Conservation (phyloP, 2,329 filamentous ascomycete genomes). For the Aspergillus caelatus region DNA sequence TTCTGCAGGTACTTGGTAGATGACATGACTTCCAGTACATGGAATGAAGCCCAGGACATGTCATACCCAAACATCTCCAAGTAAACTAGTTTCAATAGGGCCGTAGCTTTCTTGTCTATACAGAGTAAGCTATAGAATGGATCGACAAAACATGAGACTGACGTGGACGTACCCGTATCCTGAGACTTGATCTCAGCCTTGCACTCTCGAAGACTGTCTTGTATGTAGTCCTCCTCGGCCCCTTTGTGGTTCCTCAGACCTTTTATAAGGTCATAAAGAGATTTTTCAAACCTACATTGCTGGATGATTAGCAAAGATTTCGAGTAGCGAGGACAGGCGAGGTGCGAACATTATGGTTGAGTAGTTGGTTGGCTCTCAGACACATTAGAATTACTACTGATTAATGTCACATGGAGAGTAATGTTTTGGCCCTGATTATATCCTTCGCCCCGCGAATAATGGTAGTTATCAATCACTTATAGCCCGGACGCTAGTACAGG, state of each 20-base stretch:
- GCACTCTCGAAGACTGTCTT: constrained; percentile 92
- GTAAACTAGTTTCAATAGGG: constrained; percentile 92
- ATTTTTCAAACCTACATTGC: constrained; percentile 88
- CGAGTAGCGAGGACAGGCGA: not conserved
- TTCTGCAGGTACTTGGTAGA: constrained; percentile 94
- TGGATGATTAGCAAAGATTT: not conserved
- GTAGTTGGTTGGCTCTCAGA: not conserved
- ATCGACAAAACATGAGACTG: not conserved
- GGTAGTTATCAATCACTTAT: not conserved
- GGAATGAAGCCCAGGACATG: constrained; percentile 99
- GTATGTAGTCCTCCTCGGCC: constrained; percentile 91
- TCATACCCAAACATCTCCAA: constrained; percentile 99
- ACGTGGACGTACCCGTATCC: constrained; percentile 73
- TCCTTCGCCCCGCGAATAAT: not conserved
- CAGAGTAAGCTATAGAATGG: constrained; percentile 12
- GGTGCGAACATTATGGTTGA: constrained; percentile 16
- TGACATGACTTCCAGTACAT: constrained; percentile 98
- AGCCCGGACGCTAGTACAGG: not conserved
- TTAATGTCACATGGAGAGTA: not conserved
- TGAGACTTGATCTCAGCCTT: constrained; percentile 86
- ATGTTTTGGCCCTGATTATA: not conserved
- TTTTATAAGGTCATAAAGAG: constrained; percentile 96
- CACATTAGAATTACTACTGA: not conserved
- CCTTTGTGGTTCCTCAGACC: constrained; percentile 95
- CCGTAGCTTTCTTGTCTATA: constrained; percentile 90